Percentiles rank a stretch among this genome's conserved stretches.
These are phyloP conservation scores for Yamadazyma tumulicola DNA, from an alignment of 805 yeast species.

Conservation along the genomic window DNA sequence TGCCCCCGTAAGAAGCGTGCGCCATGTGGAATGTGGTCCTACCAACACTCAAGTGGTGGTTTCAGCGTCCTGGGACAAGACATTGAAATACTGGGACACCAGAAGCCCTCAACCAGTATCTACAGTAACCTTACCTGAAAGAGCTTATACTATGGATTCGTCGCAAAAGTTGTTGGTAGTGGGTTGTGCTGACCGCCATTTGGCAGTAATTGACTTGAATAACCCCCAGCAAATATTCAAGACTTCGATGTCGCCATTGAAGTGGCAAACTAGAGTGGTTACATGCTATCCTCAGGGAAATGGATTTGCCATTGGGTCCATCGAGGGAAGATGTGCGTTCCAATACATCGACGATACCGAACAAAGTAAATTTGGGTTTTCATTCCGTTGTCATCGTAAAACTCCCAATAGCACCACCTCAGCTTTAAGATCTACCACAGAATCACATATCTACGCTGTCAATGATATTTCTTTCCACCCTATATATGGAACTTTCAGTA, in stretches of 20 bases:
- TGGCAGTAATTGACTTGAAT: constrained; percentile 72
- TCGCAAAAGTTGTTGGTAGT: constrained; percentile 79
- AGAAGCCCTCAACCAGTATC: constrained; percentile 80
- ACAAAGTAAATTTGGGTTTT: constrained; percentile 69
- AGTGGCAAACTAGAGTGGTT: constrained; percentile 82
- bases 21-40: constrained; percentile 84
- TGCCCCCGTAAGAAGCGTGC: constrained; percentile 69
- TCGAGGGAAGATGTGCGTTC: constrained; percentile 94
- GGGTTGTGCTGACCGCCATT: constrained; percentile 90
- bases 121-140: constrained; percentile 79
- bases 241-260: constrained; percentile 69
- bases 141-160: constrained; percentile 87
- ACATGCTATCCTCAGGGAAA: constrained; percentile 88
- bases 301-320: constrained; percentile 89
- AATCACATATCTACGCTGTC: constrained; percentile 71
- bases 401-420: constrained; percentile 33
- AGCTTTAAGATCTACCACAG: constrained; percentile 32
- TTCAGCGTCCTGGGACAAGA: constrained; percentile 95
- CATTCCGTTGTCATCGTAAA: constrained; percentile 93
- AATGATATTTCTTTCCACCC: constrained; percentile 87
- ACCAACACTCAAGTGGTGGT: constrained; percentile 78
- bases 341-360: constrained; percentile 85
- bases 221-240: constrained; percentile 82
- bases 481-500: constrained; percentile 80
- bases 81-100: constrained; percentile 91